Conservation (phyloP, 108 stramenopile genomes). For the Nitzschia inconspicua region DNA sequence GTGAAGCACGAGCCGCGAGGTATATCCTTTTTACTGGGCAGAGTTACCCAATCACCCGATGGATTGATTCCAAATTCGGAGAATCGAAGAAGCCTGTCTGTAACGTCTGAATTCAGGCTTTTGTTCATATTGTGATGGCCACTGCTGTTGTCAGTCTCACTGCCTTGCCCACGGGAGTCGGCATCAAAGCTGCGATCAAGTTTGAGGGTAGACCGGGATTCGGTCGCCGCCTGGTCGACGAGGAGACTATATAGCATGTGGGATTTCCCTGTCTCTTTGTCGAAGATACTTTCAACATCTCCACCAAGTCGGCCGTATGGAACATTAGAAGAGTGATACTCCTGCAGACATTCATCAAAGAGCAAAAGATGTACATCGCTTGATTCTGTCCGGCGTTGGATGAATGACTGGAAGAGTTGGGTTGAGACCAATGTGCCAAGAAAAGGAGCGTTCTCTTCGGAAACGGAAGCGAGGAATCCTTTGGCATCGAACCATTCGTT, state of each 20-base stretch:
- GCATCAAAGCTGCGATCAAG: constrained; percentile 47
- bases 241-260: constrained; percentile 61
- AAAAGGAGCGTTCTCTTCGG: constrained; percentile 52
- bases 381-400: constrained; percentile 83
- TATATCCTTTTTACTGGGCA: constrained; percentile 48
- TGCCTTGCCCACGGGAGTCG: constrained; percentile 22
- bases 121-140: constrained; percentile 2
- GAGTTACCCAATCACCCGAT: constrained; percentile 71
- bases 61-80: constrained; percentile 49
- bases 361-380: constrained; percentile 83
- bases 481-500: constrained; percentile 88
- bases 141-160: constrained; percentile 34
- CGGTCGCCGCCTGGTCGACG: constrained; percentile 76
- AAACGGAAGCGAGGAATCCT: constrained; percentile 61
- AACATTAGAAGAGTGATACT: constrained; percentile 65
- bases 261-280: constrained; percentile 23
- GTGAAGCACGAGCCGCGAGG: constrained; percentile 44
- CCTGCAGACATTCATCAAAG: constrained; percentile 81
- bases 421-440: constrained; percentile 59
- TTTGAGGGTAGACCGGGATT: constrained; percentile 21
- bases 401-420: constrained; percentile 84
- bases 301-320: constrained; percentile 76
- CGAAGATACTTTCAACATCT: constrained; percentile 40
- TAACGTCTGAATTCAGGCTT: constrained; percentile 17
- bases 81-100: constrained; percentile 19